phyloP scores from a whole-genome alignment of 495 filamentous ascomycete species.

The Bacidia rubella region DNA sequence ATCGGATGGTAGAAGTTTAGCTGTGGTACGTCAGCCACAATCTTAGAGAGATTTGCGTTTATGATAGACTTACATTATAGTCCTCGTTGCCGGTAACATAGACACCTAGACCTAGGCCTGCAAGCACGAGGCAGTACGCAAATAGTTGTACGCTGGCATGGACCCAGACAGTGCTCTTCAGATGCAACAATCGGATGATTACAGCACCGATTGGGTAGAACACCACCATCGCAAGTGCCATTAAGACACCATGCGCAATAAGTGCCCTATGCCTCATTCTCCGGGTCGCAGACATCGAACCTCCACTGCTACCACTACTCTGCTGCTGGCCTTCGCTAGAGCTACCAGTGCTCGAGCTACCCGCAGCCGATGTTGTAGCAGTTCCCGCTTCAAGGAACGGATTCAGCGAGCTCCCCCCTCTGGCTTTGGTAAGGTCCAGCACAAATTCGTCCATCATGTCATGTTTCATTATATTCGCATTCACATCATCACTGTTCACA shows the following conservation, averaged over 20 bases:
- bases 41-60: too few species aligned
- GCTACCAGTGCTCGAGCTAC: neutral
- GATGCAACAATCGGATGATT: conserved; percentile 29
- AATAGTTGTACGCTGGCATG: conserved; percentile 48
- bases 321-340: too few species aligned
- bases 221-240: conserved; percentile 26
- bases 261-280: conserved; percentile 14
- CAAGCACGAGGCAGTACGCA: conserved; percentile 40
- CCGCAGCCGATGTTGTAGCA: conserved; percentile 7
- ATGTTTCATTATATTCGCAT: conserved; percentile 44
- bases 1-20: conserved; percentile 24
- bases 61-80: conserved; percentile 20
- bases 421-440: conserved; percentile 43
- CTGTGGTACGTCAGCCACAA: neutral
- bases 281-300: neutral
- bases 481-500: conserved; percentile 37
- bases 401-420: conserved; percentile 42
- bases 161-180: conserved; percentile 22
- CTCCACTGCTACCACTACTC: neutral
- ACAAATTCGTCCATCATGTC: conserved; percentile 36
- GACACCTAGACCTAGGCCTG: conserved; percentile 50
- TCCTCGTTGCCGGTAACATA: conserved; percentile 27
- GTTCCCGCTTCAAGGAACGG: conserved; percentile 35
- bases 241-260: conserved; percentile 30
- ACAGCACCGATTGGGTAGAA: conserved; percentile 35